Evolutionary conservation across 2,329 filamentous ascomycete genomes (phyloP), one percentile per base, ranked within the genome.

Genomic region (Pseudogymnoascus sp.): DNA sequence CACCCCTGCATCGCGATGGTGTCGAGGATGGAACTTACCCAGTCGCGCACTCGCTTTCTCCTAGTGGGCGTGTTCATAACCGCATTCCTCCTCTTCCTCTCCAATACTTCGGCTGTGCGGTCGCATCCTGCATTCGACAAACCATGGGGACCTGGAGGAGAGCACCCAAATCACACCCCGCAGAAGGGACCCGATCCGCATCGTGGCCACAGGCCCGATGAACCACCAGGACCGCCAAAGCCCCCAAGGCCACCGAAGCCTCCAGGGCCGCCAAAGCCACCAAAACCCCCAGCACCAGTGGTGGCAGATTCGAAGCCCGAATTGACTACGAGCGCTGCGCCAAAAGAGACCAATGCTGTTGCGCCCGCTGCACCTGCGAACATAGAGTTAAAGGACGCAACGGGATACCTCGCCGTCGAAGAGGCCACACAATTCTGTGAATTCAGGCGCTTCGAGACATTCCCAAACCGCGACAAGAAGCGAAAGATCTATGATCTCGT

Each of bases 401-500:
- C 43, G n/a, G n/a, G 31, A 12, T 63, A 55, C 38, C 26, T 63
- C 12, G 16, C 62, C 19, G 19, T 62, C 37, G 39, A 35, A 1
- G 62, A 31, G 7, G 62, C 62, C 16, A 23, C 19, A 6, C 65
- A 67, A 14, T 67, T 66, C 61, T 80, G 78, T 68, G 68, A 69
- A 23, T 69, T 69, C 6, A 73, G 78, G 63, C 74, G 76, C 29
- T 78, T 78, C 73, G 66, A 59, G 63, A 4, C 63, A 66, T 19
- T 39, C 58, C 6, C 55, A 63, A 12, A 52, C 64, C n/a, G 66
- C 64, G 16, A 62, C 64, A 16, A 39, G 38, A 67, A 69, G 55
- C 78, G 82, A 60, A 83, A 82, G 69, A 74, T 85, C 33, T 85
- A 84, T 70, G 85, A 88, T 69, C 75, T 88, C 1, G 77, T 86